These are phyloP conservation scores for Cystobasidium onofrii DNA, from an alignment of 768 basidiomycete genomes.

Conservation along the genomic window DNA sequence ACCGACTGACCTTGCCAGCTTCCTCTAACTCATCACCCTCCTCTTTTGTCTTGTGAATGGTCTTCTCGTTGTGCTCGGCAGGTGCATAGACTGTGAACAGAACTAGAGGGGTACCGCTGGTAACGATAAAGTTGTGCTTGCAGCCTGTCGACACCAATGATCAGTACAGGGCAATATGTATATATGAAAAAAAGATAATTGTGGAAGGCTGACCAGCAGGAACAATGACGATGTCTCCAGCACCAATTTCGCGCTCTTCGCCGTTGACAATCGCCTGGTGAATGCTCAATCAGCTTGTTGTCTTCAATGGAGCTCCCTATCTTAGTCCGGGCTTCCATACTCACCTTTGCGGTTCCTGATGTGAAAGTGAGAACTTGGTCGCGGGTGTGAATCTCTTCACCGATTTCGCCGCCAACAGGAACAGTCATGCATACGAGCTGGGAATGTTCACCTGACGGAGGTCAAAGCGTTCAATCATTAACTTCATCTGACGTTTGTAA, in stretches of 20 bases:
- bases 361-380: constrained; percentile 46
- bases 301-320: too few species aligned
- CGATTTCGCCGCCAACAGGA: constrained; percentile 48
- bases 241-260: constrained; percentile 47
- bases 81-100: constrained; percentile 44
- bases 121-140: constrained; percentile 43
- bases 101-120: constrained; percentile 45
- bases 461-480: too few species aligned
- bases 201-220: constrained; percentile 44
- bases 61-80: constrained; percentile 44
- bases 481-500: too few species aligned
- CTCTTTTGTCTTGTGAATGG: constrained; percentile 47
- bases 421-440: constrained; percentile 49
- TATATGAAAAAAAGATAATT: neutral
- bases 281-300: neutral
- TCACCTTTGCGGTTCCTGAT: constrained; percentile 43
- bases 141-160: neutral
- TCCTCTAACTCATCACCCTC: constrained; percentile 47
- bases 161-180: too few species aligned
- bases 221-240: constrained; percentile 48
- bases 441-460: constrained; percentile 33
- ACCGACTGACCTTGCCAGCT: constrained; percentile 42
- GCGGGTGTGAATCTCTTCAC: constrained; percentile 42
- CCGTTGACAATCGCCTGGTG: constrained; percentile 45
- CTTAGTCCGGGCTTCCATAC: too few species aligned